Evolutionary conservation across 2,329 filamentous ascomycete genomes (phyloP), one percentile per base, ranked within the genome.

Genomic region (Talaromyces sp.): DNA sequence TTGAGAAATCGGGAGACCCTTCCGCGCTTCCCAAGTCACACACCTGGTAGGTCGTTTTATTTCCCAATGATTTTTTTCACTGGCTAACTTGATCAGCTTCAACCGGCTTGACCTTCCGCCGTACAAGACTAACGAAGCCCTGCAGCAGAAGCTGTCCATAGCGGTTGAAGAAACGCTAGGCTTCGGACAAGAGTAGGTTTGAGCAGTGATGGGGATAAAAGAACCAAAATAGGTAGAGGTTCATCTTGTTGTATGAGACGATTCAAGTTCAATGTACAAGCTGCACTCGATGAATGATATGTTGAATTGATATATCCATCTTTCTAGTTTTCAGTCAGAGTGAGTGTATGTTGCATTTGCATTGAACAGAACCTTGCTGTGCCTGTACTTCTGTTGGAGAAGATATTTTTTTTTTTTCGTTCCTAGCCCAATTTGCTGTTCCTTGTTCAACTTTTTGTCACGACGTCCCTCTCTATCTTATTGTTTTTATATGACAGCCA

Each of bases 131-230:
- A 84, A 93, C 69, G 93, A 98, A 64, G 86, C 85, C 68, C 82
- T 99, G 66, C 89, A 93, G 73, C 82, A 88, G 71, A 99, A 99
- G 79, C 82, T 99, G 69, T 95, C 93, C 7, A 96, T 96, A 77
- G 95, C 95, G 27, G 95, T 99, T 59, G 95, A 99, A 79, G 95
- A 99, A 81, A 99, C 95, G 0, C 93, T 99, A 82, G 95, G 95
- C 64, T 99, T 99, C 74, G 95, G 95, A 66, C 95, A 99, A 80
- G 95, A 99, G 81, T 99, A 91, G 73, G 70, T 19, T 24, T 52
- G 9, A n/a, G 29, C 43, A 14, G 19, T 19, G 26, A 19, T 29
- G 21, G 38, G n/a, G 38, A 14, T 10, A 24, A 46, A 46, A 19
- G 43, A 38, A 38, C 17, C 35, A 38, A 17, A 38, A 46, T 46